phyloP scores from a whole-genome alignment of 2,329 filamentous ascomycete species.

The Colletotrichum viniferum region DNA sequence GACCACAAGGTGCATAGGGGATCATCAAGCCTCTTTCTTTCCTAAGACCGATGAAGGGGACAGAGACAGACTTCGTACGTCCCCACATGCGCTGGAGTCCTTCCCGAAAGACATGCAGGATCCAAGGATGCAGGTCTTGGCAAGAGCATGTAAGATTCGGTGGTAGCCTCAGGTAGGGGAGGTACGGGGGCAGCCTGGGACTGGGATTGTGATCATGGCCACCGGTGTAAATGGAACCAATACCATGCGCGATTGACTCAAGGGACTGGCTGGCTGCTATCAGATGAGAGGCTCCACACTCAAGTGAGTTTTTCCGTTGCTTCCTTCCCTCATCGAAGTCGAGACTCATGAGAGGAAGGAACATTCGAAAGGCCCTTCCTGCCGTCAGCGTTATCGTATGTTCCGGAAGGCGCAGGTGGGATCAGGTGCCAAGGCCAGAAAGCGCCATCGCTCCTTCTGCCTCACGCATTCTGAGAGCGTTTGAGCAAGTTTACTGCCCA shows the following conservation, averaged over 20 bases:
- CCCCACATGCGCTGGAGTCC: constrained; percentile 8
- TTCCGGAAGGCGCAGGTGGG: not conserved
- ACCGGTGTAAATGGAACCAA: not conserved
- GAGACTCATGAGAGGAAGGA: not conserved
- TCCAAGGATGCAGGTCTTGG: not conserved
- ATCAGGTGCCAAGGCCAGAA: constrained; percentile 1
- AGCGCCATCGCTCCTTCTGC: constrained; percentile 4
- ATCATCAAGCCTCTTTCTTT: not conserved
- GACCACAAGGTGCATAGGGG: not conserved
- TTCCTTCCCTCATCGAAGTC: not conserved
- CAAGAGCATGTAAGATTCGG: not conserved
- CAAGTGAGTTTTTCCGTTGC: not conserved
- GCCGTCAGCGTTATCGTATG: not conserved
- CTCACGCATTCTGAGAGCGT: constrained; percentile 21
- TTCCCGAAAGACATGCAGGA: constrained; percentile 8
- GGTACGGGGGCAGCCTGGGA: not conserved
- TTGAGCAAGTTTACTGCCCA: constrained; percentile 28
- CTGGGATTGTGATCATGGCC: not conserved
- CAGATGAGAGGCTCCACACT: not conserved
- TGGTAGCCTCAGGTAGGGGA: not conserved
- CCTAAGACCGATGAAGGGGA: not conserved
- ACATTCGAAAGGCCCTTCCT: not conserved
- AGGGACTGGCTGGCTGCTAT: not conserved
- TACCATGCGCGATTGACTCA: not conserved
- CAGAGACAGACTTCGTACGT: not conserved